Base-by-base conservation (phyloP, 495 filamentous ascomycete species). In the Podospora comata region DNA sequence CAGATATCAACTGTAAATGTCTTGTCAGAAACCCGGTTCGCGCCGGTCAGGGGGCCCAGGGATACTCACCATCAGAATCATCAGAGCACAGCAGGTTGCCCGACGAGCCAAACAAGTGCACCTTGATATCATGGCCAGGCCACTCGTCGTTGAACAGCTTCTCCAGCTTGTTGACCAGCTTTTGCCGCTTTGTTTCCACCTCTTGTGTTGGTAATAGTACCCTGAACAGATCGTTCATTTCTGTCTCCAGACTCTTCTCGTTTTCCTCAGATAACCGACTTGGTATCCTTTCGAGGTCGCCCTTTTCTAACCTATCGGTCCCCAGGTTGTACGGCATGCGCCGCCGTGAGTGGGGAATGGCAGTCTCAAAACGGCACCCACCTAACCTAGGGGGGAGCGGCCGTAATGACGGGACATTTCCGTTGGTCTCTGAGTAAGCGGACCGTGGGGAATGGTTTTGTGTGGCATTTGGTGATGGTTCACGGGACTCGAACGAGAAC, bases 101-200 rank as follows among this genome's bases (percentile, higher is more conserved):
- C 54, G 96, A 97, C 5, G 96, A 98, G 20, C 95, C 95, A 85
- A 98, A 99, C 32, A 98, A 87, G 76, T 96, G 89, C 19, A 96
- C 96, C 74, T 87, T 87, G 71, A 97, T 97, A 67, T 94, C 85
- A 71, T 91, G 89, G 2, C 91, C 93, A 2, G 95, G 95, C 94
- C 94, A 99, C 72, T 94, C 87, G 9, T 90, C 81, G 73, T 94
- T 94, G 78, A 99, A 87, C 32, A 97, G 80, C 69, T 85, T 89
- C 76, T 96, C 90, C 74, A 98, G 79, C 81, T 98, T 98, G 68
- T 84, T 80, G 57, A 98, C 88, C 68, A 99, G 87, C 71, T 86
- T 87, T 71, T 82, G 80, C 67, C 94, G 83, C 69, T 92, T 88
- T 56, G 82, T 81, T 68, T 96, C 90, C 69, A 94, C 93, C 71